Evolutionary conservation across 2,329 filamentous ascomycete species (phyloP), one percentile per base, ranked within the genome.

Genomic region (Pyrenophora tritici-repentis): DNA sequence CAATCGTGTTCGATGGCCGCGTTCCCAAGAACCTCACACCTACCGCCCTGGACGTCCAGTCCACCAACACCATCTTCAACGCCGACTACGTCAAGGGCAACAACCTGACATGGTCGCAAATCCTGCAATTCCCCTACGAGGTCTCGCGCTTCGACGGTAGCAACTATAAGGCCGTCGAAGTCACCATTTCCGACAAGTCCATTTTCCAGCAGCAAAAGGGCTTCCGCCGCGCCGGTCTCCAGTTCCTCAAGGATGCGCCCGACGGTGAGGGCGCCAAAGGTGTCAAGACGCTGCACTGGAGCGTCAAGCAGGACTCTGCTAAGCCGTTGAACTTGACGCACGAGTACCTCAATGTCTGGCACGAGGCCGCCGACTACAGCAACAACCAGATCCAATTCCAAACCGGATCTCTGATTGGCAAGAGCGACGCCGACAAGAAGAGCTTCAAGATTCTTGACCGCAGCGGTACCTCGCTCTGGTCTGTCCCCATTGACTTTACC

Each of bases 241-340:
- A 73, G 39, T 73, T 83, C 47, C 75, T 79, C 69, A 75, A 58
- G 73, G 78, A 73, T 79, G 81, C 73, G 14, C 75, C 81, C 45
- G 77, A 78, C 36, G 83, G 84, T 44, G 58, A 72, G n/a, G 81
- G 79, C 17, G 81, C 78, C 32, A 66, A 68, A 20, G 83, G 83
- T 22, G 70, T 85, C 50, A 85, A 85, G 73, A 85, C 83, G 1
- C 76, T 86, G 42, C 84, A 87, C 71, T 86, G 83, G 70, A 83
- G 79, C 59, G 63, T 87, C 26, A 76, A 77, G 67, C 80, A 82
- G 62, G 83, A 86, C 57, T 52, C 68, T 3, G 62, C 73, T 34
- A 74, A 81, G 9, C 78, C 79, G 10, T 70, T 86, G 44, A 86
- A 87, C 73, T 70, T 81, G 46, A 80, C 79, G 6, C 84, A 86